These are phyloP conservation scores for Suillus subluteus DNA, from an alignment of 768 basidiomycete genomes.

Conservation along the genomic window DNA sequence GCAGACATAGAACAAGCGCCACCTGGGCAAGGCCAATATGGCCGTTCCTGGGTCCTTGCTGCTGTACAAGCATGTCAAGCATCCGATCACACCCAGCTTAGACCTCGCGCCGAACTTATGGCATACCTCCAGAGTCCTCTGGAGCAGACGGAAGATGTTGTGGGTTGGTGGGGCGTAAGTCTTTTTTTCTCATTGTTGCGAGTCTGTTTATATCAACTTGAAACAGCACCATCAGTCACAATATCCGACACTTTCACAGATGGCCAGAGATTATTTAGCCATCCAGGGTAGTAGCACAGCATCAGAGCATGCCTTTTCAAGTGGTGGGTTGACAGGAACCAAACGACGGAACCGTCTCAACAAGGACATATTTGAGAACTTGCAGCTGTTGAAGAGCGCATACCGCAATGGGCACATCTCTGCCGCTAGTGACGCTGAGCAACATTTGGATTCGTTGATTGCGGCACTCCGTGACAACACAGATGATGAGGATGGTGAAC, in stretches of 20 bases:
- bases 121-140: slow-evolving; percentile 11
- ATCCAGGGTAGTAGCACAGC: slow-evolving; percentile 30
- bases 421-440: slow-evolving; percentile 19
- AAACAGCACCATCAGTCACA: neutral
- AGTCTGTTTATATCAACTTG: slow-evolving; percentile 2
- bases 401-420: slow-evolving; percentile 32
- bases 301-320: slow-evolving; percentile 33
- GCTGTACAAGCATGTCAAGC: slow-evolving; percentile 4
- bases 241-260: slow-evolving; percentile 23
- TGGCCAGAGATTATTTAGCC: slow-evolving; percentile 23
- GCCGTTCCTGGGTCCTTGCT: neutral
- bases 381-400: slow-evolving; percentile 26
- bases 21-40: neutral
- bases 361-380: slow-evolving; percentile 27
- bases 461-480: neutral
- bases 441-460: too few relatives aligned
- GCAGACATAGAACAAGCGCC: neutral
- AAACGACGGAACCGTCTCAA: slow-evolving; percentile 22
- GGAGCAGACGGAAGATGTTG: slow-evolving; percentile 3
- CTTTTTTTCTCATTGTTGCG: slow-evolving; percentile 10
- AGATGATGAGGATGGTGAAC: neutral
- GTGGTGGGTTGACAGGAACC: slow-evolving; percentile 29
- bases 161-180: slow-evolving; percentile 12
- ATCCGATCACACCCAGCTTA: neutral
- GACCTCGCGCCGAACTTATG: neutral